Conservation (phyloP, 2,329 filamentous ascomycete genomes). For the Trichophyton rubrum region DNA sequence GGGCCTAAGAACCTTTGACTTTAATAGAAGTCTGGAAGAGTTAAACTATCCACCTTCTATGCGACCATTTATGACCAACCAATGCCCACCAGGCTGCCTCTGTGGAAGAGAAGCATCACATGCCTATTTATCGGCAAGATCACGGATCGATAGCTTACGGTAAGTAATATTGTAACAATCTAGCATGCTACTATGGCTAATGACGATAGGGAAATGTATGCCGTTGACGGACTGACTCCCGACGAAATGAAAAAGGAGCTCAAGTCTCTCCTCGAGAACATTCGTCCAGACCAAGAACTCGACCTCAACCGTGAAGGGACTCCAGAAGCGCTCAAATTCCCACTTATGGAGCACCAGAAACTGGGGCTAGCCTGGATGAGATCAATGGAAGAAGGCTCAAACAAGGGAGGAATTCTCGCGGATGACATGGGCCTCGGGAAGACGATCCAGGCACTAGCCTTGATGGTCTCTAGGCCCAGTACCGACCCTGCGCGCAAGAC, state of each 20-base stretch:
- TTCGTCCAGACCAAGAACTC: constrained; percentile 57
- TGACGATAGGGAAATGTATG: background rate
- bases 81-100: background rate
- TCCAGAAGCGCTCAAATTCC: constrained; percentile 53
- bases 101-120: background rate
- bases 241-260: constrained; percentile 49
- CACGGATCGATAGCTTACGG: background rate
- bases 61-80: background rate
- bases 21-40: too few species aligned
- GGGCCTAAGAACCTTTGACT: background rate
- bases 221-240: background rate
- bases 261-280: constrained; percentile 57
- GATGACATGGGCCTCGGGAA: constrained; percentile 80
- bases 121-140: background rate
- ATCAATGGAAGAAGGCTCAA: constrained; percentile 55
- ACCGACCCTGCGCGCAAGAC: constrained; percentile 50
- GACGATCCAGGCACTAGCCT: constrained; percentile 67
- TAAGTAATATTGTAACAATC: background rate
- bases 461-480: constrained; percentile 59
- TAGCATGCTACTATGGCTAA: background rate
- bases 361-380: constrained; percentile 66
- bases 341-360: constrained; percentile 71
- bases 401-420: constrained; percentile 64
- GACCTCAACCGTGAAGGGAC: constrained; percentile 52
- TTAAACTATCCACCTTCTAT: background rate